Evolutionary conservation across 495 filamentous ascomycete genomes (phyloP).

Genomic region (Trichoderma virens): DNA sequence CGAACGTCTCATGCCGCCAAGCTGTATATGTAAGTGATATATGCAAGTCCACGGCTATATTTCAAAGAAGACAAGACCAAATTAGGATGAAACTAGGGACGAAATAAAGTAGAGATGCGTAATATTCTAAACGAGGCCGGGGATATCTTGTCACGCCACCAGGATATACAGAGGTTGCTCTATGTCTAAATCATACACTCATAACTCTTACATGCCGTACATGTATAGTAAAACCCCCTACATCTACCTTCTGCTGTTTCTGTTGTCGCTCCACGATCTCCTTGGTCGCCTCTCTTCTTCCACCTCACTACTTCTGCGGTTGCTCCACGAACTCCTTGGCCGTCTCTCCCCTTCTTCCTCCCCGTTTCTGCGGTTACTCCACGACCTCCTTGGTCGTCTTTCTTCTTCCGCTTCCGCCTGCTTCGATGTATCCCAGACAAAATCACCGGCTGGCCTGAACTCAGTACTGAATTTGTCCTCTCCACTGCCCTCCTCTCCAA

Average conservation of each 20-base stretch:
- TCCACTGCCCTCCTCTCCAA: background rate
- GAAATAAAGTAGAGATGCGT: too few species aligned
- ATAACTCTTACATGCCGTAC: background rate
- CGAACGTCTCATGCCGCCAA: background rate
- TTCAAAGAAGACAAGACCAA: too few species aligned
- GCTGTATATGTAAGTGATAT: background rate
- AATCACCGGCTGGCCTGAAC: background rate
- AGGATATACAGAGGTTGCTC: background rate
- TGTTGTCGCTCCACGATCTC: too few species aligned
- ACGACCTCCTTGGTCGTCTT: background rate
- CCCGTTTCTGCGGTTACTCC: background rate
- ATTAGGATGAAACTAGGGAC: too few species aligned
- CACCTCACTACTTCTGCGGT: too few species aligned
- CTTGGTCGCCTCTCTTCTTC: too few species aligned
- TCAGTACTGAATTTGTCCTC: background rate
- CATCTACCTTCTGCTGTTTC: background rate
- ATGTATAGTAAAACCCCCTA: too few species aligned
- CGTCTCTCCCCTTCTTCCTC: background rate
- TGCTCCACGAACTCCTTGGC: background rate
- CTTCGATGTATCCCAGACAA: background rate
- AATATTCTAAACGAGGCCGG: background rate
- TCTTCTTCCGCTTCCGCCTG: background rate
- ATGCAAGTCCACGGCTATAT: too few species aligned
- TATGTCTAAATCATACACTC: background rate
- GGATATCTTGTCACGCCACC: background rate